Base-by-base conservation (phyloP, 176 grass and related monocot genomes). In the Triticum aestivum region DNA sequence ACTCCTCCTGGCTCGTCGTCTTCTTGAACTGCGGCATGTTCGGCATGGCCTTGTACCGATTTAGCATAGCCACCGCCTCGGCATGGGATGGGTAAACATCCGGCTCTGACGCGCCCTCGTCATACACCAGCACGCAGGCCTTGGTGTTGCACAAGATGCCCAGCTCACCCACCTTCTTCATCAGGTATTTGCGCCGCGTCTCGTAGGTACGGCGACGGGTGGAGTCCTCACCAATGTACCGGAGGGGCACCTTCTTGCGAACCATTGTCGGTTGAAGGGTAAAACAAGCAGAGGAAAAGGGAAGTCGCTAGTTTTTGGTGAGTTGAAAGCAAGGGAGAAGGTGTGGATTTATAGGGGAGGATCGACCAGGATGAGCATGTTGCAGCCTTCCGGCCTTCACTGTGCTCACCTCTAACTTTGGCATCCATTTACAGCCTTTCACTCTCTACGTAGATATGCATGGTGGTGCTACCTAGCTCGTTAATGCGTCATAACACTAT, bases 91-190 rank as follows among this genome's bases (percentile, higher is more conserved):
- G 88, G 83, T 80, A 90, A n/a, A 83, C 81, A 52, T 72, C 71
- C 1, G 86, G 79, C 12, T 42, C 5, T 1, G 39, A 24, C 38
- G 86, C 81, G 0, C 62, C 70, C 1, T 80, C 83, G 1, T 51
- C 73, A 6, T 91, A 93, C 41, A 86, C 68, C 9, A 93, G 12
- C 14, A 90, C 35, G 1, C 79, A 88, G 0, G 32, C 58, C 21
- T 85, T 67, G 11, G 75, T 61, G 7, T 72, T 75, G 5, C 89
- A 93, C 0, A 91, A 74, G 6, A 73, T 76, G 8, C n/a, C 1
- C 1, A 93, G 30, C 15, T 93, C 78, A 9, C 29, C 62, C 0
- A 68, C 73, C 75, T 91, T 93, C 61, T 93, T 93, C 79, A 72
- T 61, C 9, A 93, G 29, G 8, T 79, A 30, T 1, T 27, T 5